A percentile compares a stretch with the other conserved stretches of the same genome.
Conservation (phyloP, 129 eudicot genomes). For the Chrysanthemum lavandulifolium region DNA sequence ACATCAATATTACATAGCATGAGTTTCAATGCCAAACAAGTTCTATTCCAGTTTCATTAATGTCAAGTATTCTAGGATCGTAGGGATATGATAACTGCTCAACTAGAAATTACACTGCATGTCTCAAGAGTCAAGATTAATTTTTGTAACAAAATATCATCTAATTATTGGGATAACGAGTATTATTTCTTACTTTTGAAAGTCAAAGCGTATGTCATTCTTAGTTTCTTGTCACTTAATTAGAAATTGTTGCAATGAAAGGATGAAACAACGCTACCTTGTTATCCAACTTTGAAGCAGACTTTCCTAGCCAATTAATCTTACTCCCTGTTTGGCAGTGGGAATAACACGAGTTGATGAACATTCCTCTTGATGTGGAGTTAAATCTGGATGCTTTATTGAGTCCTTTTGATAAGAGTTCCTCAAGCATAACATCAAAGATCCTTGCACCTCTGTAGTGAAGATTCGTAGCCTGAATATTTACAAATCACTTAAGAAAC, state of each 20-base stretch:
- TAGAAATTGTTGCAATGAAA: neutral
- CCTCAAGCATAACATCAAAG: slow-evolving; percentile 51
- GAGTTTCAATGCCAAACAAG: slow-evolving; percentile 2
- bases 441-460: slow-evolving; percentile 65
- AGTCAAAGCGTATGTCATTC: neutral
- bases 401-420: slow-evolving; percentile 56
- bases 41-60: neutral
- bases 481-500: neutral
- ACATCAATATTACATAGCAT: neutral
- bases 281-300: slow-evolving; percentile 43
- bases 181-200: neutral
- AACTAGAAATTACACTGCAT: neutral
- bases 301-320: slow-evolving; percentile 40
- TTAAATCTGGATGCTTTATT: slow-evolving; percentile 40
- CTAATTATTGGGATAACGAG: no score
- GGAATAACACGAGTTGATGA: slow-evolving; percentile 39
- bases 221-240: neutral
- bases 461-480: slow-evolving; percentile 48
- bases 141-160: neutral
- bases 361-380: slow-evolving; percentile 42
- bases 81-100: neutral
- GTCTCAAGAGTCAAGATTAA: neutral
- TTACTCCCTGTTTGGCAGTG: slow-evolving; percentile 46
- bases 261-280: slow-evolving; percentile 25
- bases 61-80: neutral